Evolutionary conservation across 1,284 basidiomycete genomes (phyloP).

Genomic region (Naganishia sp.): DNA sequence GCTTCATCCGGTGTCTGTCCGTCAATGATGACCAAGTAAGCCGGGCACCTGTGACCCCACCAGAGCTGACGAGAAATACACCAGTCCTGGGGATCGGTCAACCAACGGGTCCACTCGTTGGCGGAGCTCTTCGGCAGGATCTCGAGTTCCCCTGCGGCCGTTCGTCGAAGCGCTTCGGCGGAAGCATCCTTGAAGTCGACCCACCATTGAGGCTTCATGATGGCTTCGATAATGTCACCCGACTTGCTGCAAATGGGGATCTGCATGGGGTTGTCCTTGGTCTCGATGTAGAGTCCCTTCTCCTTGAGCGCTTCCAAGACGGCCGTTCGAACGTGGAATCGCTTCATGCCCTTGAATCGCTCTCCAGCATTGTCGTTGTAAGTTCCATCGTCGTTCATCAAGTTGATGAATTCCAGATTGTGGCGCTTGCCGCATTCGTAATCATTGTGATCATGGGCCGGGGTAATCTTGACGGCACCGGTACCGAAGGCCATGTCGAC

Average conservation of each 20-base stretch:
- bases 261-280: conserved; percentile 93
- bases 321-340: conserved; percentile 87
- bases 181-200: conserved; percentile 91
- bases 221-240: conserved; percentile 92
- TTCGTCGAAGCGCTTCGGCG: conserved; percentile 84
- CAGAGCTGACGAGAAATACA: conserved; percentile 98
- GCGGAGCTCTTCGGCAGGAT: conserved; percentile 86
- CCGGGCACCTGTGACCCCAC: conserved; percentile 98
- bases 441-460: conserved; percentile 98
- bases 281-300: conserved; percentile 82
- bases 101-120: conserved; percentile 95
- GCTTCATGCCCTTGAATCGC: conserved; percentile 86
- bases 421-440: conserved; percentile 92
- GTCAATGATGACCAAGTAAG: conserved; percentile 87
- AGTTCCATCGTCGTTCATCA: conserved; percentile 96
- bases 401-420: conserved; percentile 89
- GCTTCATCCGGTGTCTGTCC: conserved; percentile 73
- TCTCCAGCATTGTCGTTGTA: conserved; percentile 87
- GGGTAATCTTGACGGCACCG: conserved; percentile 98
- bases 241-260: conserved; percentile 95
- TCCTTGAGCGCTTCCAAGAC: conserved; percentile 86
- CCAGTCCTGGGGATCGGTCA: conserved; percentile 97
- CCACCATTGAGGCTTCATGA: conserved; percentile 99
- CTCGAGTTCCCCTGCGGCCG: conserved; percentile 76
- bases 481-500: conserved; percentile 98